These are phyloP conservation scores for Boletus subluridellus DNA, from an alignment of 1,284 basidiomycete species.

Conservation along the genomic window DNA sequence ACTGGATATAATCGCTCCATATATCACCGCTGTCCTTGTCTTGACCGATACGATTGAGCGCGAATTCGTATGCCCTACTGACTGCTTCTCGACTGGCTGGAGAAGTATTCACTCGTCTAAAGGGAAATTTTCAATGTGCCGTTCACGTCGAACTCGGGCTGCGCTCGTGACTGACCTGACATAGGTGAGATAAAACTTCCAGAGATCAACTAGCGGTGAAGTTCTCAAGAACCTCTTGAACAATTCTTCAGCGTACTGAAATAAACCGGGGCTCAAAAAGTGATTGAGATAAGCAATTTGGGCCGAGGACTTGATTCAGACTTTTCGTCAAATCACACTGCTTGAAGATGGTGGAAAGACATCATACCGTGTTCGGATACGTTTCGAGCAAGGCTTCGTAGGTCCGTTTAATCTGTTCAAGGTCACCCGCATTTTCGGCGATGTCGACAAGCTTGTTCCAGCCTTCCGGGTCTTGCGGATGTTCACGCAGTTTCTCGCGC, in stretches of 20 bases:
- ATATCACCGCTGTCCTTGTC: slow-evolving; percentile 75
- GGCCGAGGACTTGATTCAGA: slow-evolving; percentile 54
- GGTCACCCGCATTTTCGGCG: slow-evolving; percentile 56
- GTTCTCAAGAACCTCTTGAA: slow-evolving; percentile 80
- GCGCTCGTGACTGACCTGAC: slow-evolving; percentile 55
- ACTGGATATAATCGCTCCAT: slow-evolving; percentile 79
- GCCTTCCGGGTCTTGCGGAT: slow-evolving; percentile 54
- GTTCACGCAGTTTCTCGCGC: slow-evolving; percentile 46
- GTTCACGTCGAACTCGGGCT: slow-evolving; percentile 4
- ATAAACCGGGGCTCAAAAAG: slow-evolving; percentile 63
- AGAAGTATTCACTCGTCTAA: slow-evolving; percentile 54
- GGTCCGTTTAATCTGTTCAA: slow-evolving; percentile 59
- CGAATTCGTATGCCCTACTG: slow-evolving; percentile 91
- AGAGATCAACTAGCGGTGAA: slow-evolving; percentile 82
- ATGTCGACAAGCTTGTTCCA: slow-evolving; percentile 62
- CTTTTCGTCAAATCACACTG: slow-evolving; percentile 28
- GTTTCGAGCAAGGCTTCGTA: slow-evolving; percentile 64
- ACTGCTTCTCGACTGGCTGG: slow-evolving; percentile 68
- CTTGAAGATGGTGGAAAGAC: slow-evolving; percentile 17
- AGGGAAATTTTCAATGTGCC: slow-evolving; percentile 13
- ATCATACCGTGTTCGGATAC: slow-evolving; percentile 65
- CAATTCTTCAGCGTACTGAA: slow-evolving; percentile 69
- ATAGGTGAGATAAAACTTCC: slow-evolving; percentile 83
- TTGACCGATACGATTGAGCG: slow-evolving; percentile 85
- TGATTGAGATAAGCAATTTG: slow-evolving; percentile 83